These are phyloP conservation scores for Carex scoparia DNA, from an alignment of 176 grass and related monocot species.

Conservation along the genomic window DNA sequence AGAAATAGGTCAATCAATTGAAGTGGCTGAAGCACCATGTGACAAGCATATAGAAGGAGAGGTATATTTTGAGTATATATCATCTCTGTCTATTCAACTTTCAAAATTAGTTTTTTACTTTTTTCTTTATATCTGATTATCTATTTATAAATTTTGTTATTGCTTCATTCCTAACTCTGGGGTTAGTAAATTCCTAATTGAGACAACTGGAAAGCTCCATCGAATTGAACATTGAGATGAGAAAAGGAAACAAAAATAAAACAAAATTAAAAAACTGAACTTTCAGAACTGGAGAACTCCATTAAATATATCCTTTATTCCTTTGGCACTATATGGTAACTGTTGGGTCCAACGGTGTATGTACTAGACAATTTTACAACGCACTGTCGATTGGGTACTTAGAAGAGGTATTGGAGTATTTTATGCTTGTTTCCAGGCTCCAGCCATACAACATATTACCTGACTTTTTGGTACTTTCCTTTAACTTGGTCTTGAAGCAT, in stretches of 20 bases:
- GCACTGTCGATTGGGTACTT: neutral
- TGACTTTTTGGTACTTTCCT: neutral
- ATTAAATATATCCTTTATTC: neutral
- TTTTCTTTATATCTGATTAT: neutral
- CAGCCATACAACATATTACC: neutral
- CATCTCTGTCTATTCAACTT: neutral
- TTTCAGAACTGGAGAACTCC: neutral
- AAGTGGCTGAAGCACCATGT: neutral
- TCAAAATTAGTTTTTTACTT: neutral
- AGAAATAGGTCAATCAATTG: neutral
- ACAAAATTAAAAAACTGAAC: neutral
- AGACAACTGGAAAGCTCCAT: neutral
- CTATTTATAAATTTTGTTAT: neutral
- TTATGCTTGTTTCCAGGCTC: neutral
- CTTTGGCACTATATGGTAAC: neutral
- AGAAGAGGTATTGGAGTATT: neutral
- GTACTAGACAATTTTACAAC: neutral
- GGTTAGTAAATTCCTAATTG: neutral
- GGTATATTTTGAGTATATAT: neutral
- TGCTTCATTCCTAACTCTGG: neutral
- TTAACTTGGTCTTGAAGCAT: neutral
- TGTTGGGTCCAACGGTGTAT: neutral
- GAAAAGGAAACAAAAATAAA: neutral
- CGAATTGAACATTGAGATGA: neutral
- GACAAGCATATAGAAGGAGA: slow-evolving; percentile 13